Percentiles rank a stretch among this genome's conserved stretches.
Evolutionary conservation across 2,329 filamentous ascomycete species (phyloP).

Genomic region (Arachnopeziza araneosa): DNA sequence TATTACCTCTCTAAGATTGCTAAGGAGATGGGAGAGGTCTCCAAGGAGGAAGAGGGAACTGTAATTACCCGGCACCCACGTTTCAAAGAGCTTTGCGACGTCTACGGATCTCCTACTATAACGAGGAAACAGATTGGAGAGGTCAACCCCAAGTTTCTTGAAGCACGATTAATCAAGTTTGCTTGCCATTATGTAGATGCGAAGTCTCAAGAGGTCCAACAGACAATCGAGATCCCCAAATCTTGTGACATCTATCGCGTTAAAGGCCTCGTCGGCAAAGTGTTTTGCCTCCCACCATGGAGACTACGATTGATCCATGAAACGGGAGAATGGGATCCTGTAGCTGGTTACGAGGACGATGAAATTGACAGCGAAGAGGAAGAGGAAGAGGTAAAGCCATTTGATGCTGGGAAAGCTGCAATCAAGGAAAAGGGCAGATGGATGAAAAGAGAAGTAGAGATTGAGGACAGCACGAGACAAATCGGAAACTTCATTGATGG

Average conservation of each 20-base stretch:
- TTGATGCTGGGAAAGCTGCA: conserved; percentile 6
- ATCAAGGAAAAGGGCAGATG: conserved; percentile 48
- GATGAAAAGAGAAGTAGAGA: conserved; percentile 72
- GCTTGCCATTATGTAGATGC: conserved; percentile 36
- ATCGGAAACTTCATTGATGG: conserved; percentile 81
- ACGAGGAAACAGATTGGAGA: conserved; percentile 41
- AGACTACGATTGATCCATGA: conserved; percentile 71
- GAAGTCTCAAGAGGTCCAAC: not conserved
- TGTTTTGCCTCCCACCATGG: conserved; percentile 62
- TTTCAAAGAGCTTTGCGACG: conserved; percentile 66
- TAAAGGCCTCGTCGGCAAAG: conserved; percentile 67
- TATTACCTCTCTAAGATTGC: conserved; percentile 87
- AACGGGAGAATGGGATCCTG: conserved; percentile 84
- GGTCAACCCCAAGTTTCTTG: conserved; percentile 73
- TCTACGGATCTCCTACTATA: conserved; percentile 68
- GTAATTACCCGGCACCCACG: conserved; percentile 63
- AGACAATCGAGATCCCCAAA: conserved; percentile 55
- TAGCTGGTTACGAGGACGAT: conserved; percentile 55
- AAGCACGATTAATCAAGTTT: conserved; percentile 69
- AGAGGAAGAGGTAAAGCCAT: conserved; percentile 31
- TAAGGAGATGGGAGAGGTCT: conserved; percentile 61
- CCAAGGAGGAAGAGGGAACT: conserved; percentile 44
- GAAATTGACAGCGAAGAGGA: conserved; percentile 51
- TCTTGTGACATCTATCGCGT: conserved; percentile 76
- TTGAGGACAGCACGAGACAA: conserved; percentile 73